Evolutionary conservation across 306 rosid genomes (phyloP), one percentile per base, ranked within the genome.

Genomic region (Rosa multiflora): DNA sequence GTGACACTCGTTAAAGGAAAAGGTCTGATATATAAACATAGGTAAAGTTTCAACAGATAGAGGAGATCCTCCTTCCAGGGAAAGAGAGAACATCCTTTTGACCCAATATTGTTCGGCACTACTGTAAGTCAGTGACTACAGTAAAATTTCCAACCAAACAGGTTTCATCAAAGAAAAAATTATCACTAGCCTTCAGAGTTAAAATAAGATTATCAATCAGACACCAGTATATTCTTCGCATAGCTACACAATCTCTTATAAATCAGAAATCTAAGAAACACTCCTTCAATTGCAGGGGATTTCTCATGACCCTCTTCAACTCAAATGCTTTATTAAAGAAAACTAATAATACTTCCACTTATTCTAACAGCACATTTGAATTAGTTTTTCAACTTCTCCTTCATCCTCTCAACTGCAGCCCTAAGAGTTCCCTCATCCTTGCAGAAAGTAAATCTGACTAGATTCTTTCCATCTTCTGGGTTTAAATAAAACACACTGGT

Each of bases 401-500:
- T 93, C 99, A 93, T 91, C 91, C 96, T 90, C 79, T 90, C 91
- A 15, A 95, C 96, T 0, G 98, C 97, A 1, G 98, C 90, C 82
- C 83, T 85, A 13, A 95, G 89, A 56, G 99, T 95, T 70, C 69
- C 90, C 83, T 93, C 98, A 26, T 95, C 99, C 88, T 95, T 95
- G 88, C 94, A 88, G 86, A 95, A 95, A 5, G 99, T 88, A 61
- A 95, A 95, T 72, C 99, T 85, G 37, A 95, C 93, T 1, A 95
- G 86, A 76, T 95, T 88, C 88, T 93, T 95, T 35, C 99, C 99
- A 2, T 95, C 97, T 86, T 91, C 99, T 44, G 98, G 99, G 83
- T 95, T 89, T 40, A 95, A 83, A 87, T 91, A 95, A 84, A 95
- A 95, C 1, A 89, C 97, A 73, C 98, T 95, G 37, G 97, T 90